Conservation (phyloP, 306 rosid species). For the Quercus aquifolioides region DNA sequence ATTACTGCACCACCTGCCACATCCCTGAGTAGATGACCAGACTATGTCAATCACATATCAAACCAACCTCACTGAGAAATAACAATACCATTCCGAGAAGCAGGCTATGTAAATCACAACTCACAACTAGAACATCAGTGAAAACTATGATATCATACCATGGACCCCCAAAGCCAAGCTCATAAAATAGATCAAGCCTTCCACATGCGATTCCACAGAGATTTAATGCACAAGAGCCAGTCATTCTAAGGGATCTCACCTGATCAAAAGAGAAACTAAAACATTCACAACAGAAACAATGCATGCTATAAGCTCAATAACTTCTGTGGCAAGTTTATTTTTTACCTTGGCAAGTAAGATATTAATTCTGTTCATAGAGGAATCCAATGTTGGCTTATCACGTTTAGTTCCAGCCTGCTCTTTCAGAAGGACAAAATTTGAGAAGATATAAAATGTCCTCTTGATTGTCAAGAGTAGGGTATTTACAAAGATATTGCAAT, state of each 20-base stretch:
- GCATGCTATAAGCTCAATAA: constrained; percentile 12
- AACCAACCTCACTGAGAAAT: neutral
- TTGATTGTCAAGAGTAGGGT: constrained; percentile 8
- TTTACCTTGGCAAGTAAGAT: constrained; percentile 85
- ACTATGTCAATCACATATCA: neutral
- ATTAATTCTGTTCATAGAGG: constrained; percentile 60
- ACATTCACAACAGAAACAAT: constrained; percentile 13
- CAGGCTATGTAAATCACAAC: constrained; percentile 18
- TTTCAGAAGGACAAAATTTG: constrained; percentile 27
- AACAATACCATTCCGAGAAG: neutral
- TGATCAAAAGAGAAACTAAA: constrained; percentile 26
- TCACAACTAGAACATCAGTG: neutral
- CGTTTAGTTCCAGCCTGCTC: constrained; percentile 86
- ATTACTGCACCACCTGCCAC: constrained; percentile 98
- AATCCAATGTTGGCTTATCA: constrained; percentile 65
- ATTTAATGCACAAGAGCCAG: constrained; percentile 92
- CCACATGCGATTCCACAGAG: constrained; percentile 98
- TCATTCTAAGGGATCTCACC: constrained; percentile 93
- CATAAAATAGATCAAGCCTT: constrained; percentile 78
- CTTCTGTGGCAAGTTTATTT: constrained; percentile 11
- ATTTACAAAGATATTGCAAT: neutral
- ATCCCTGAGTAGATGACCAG: constrained; percentile 58
- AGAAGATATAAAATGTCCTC: constrained; percentile 15
- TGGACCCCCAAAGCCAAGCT: constrained; percentile 82
- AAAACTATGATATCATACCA: constrained; percentile 56